Conservation (phyloP, 139 green algal species). For the Picochlorum sp. region DNA sequence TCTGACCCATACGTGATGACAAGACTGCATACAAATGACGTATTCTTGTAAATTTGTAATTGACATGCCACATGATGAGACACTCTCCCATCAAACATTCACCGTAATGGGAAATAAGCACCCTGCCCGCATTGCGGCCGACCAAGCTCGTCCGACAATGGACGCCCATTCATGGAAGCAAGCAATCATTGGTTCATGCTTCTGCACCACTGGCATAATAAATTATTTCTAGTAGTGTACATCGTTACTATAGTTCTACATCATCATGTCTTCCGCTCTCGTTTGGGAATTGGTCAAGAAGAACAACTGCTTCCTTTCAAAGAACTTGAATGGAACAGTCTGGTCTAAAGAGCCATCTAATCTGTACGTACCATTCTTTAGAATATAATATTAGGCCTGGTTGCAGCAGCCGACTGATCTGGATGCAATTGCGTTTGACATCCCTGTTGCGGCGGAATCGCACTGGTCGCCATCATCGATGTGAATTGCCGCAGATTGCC, state of each 20-base stretch:
- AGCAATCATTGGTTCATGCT: too few relatives aligned
- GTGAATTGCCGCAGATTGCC: background rate
- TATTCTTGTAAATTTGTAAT: too few relatives aligned
- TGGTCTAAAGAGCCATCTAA: constrained; percentile 9
- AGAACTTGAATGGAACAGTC: constrained; percentile 21
- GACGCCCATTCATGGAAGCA: too few relatives aligned
- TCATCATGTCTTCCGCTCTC: constrained; percentile 29
- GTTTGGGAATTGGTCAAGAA: constrained; percentile 60
- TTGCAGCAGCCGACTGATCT: background rate
- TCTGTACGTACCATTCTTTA: constrained; percentile 5
- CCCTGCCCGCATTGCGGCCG: too few relatives aligned
- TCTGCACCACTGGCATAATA: background rate
- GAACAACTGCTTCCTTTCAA: constrained; percentile 58
- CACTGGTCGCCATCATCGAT: background rate
- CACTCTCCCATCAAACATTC: too few relatives aligned
- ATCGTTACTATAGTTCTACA: background rate
- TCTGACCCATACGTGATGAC: too few relatives aligned
- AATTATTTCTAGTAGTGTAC: background rate
- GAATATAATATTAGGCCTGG: background rate
- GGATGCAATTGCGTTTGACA: background rate
- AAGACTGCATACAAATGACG: too few relatives aligned
- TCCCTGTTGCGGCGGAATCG: background rate
- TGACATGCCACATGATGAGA: too few relatives aligned
- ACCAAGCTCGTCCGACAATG: too few relatives aligned
- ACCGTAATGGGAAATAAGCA: too few relatives aligned